Evolutionary conservation across 495 filamentous ascomycete species (phyloP), one percentile per base, ranked within the genome.

Genomic region (Corynascus novoguineensis): DNA sequence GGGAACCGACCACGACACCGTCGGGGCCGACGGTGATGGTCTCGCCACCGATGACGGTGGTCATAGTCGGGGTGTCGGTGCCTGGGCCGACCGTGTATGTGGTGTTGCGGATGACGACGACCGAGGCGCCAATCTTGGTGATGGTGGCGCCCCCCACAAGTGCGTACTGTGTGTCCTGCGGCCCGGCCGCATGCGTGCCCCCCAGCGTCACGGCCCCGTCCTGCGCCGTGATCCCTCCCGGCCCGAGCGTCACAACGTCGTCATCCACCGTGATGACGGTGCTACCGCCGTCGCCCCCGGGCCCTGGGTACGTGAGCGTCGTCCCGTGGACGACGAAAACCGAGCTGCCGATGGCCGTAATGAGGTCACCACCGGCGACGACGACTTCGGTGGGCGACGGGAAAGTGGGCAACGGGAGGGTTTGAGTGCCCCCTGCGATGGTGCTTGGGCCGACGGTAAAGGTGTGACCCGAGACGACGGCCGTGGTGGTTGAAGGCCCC

Each of bases 81-180:
- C 65, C 65, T 0, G 70, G 63, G 7, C 71, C 73, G 55, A 81
- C 64, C 2, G 71, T 73, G 59, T 77, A 78, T 0, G 75, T 79
- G 3, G 59, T 52, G 9, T 71, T 71, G n/a, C 65, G 57, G 37
- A 84, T 65, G 9, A 83, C 72, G 5, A 80, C 78, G 4, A 77
- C 66, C 5, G 76, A 77, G 0, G 75, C 61, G 25, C 77, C 78
- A 27, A 81, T 56, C 55, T 76, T 70, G 4, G 77, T 76, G 31
- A 81, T 62, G 5, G 74, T 74, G 8, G 73, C 72, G 11, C 79
- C 79, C 32, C 78, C 78, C 4, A 73, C 71, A 12, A 79, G 61
- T 3, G 66, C 73, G 42, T 72, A 72, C 28, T 69, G 65, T 14
- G 76, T 78, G 7, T 61, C 69, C 10, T 55, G 45, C 17, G 68